Percentiles rank a stretch among this genome's conserved stretches.
These are phyloP conservation scores for Pestalotiopsis sp. DNA, from an alignment of 2,329 filamentous ascomycete genomes.

Conservation along the genomic window DNA sequence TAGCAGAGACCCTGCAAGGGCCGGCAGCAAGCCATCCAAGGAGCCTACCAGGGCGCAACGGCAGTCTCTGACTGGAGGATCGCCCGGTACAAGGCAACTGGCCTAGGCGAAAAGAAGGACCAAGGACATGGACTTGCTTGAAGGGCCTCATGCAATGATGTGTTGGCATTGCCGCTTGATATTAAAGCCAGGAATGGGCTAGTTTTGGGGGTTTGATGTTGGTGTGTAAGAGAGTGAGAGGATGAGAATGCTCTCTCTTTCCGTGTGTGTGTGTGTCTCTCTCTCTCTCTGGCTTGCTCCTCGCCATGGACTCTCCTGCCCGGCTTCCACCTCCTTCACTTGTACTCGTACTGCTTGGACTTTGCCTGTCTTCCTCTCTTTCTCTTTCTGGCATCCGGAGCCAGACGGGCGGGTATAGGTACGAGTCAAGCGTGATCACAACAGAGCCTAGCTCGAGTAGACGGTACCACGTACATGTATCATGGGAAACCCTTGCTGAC, in stretches of 20 bases:
- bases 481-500: not conserved
- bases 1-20: slow-evolving; percentile 7
- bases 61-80: slow-evolving; percentile 21
- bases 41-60: slow-evolving; percentile 18
- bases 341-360: not conserved
- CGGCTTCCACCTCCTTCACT: not conserved
- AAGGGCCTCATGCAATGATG: slow-evolving; percentile 69
- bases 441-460: slow-evolving; percentile 23
- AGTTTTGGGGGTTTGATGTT: slow-evolving; percentile 34
- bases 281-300: not conserved
- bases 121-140: slow-evolving; percentile 32
- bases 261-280: not conserved
- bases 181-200: slow-evolving; percentile 45
- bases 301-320: not conserved
- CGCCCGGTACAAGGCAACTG: slow-evolving; percentile 28
- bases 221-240: slow-evolving; percentile 21
- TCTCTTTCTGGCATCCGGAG: slow-evolving; percentile 14
- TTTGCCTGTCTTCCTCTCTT: not conserved
- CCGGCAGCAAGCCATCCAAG: slow-evolving; percentile 8
- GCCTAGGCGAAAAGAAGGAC: slow-evolving; percentile 30
- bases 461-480: slow-evolving; percentile 21
- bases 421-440: slow-evolving; percentile 22
- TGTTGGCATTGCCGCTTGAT: slow-evolving; percentile 69
- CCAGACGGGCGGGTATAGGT: slow-evolving; percentile 29
- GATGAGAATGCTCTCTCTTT: not conserved